A percentile compares a stretch with the other conserved stretches of the same genome.
Evolutionary conservation across 176 grass and related monocot species (phyloP).

Genomic region (Musa schizocarpa): DNA sequence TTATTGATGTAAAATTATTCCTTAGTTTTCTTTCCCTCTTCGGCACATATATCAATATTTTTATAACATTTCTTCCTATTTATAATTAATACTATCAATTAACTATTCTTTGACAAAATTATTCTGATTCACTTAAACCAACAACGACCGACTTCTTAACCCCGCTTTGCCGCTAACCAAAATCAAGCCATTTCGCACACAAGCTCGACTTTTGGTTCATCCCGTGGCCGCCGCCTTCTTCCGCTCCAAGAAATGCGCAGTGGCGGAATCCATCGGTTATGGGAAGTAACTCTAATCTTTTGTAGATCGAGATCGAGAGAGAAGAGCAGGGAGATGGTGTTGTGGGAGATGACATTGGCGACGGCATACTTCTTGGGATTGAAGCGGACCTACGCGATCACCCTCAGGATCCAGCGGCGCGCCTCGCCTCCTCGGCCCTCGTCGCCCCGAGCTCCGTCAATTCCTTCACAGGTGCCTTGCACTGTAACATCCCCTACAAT

Average conservation of each 20-base stretch:
- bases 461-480: slow-evolving; percentile 8
- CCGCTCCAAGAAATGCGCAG: neutral
- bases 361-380: slow-evolving; percentile 17
- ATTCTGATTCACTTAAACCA: too few relatives aligned
- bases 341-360: slow-evolving; percentile 23
- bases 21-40: too few relatives aligned
- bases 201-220: too few relatives aligned
- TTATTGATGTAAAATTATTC: too few relatives aligned
- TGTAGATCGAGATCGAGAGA: neutral
- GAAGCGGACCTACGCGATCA: slow-evolving; percentile 12
- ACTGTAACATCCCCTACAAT: neutral
- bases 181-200: too few relatives aligned
- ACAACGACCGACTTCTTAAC: too few relatives aligned
- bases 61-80: too few relatives aligned
- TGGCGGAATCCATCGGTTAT: neutral
- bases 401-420: slow-evolving; percentile 6
- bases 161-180: too few relatives aligned
- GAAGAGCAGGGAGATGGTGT: slow-evolving; percentile 2
- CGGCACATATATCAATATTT: too few relatives aligned
- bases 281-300: too few relatives aligned
- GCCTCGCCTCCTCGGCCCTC: neutral
- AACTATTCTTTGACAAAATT: too few relatives aligned
- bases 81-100: too few relatives aligned
- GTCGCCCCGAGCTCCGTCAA: slow-evolving; percentile 3
- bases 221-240: neutral